phyloP scores from a whole-genome alignment of 179 eudicot species.

The Carnegiea gigantea region DNA sequence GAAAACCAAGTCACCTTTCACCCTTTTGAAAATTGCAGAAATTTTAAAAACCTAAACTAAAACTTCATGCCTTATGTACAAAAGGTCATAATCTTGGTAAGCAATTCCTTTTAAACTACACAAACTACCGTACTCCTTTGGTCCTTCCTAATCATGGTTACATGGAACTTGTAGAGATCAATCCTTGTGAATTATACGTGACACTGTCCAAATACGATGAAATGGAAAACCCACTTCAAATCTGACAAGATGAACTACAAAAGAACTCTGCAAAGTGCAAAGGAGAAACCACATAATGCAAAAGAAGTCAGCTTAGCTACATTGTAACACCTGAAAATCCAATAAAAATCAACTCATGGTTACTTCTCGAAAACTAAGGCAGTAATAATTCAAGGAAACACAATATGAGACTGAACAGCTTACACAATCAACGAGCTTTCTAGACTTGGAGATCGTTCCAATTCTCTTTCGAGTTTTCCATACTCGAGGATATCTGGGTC shows the following conservation, averaged over 20 bases:
- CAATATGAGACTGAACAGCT: conserved; percentile 24
- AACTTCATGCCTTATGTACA: background rate
- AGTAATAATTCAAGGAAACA: background rate
- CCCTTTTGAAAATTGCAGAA: background rate
- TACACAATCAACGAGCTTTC: conserved; percentile 86
- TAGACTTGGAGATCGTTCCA: conserved; percentile 84
- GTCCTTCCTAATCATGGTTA: background rate
- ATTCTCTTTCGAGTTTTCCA: conserved; percentile 72
- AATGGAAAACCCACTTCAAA: background rate
- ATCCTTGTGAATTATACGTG: background rate
- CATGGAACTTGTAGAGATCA: background rate
- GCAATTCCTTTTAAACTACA: background rate
- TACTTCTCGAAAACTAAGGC: background rate
- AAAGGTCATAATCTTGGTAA: background rate
- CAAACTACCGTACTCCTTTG: background rate
- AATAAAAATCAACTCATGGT: background rate
- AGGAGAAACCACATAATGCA: background rate
- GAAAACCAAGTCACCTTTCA: background rate
- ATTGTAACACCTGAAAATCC: background rate
- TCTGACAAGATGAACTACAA: background rate
- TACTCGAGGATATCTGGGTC: conserved; percentile 89
- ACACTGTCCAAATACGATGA: background rate
- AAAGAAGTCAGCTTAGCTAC: background rate
- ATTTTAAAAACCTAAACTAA: background rate
- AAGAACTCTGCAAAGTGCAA: background rate